A percentile compares a stretch with the other conserved stretches of the same genome.
These are phyloP conservation scores for Thelonectria rubi DNA, from an alignment of 2,329 filamentous ascomycete genomes.

Conservation along the genomic window DNA sequence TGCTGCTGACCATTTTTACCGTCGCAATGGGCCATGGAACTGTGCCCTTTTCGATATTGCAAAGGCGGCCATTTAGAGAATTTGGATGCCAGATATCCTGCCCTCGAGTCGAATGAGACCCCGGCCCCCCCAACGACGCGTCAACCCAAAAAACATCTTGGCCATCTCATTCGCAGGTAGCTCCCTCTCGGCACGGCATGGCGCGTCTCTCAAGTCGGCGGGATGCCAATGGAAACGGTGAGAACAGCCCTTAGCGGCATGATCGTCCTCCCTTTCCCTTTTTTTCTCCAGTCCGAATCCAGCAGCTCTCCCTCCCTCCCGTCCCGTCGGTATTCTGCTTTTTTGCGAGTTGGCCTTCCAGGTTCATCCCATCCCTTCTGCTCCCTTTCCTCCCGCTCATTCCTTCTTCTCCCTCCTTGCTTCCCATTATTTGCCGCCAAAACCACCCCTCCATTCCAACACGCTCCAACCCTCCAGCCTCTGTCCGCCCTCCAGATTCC, in stretches of 20 bases:
- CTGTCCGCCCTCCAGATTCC: too few species aligned
- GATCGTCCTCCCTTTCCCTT: constrained; percentile 32
- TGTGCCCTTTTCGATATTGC: neutral
- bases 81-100: neutral
- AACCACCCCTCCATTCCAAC: constrained; percentile 1
- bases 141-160: constrained; percentile 2
- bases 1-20: constrained; percentile 4
- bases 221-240: constrained; percentile 34
- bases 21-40: neutral
- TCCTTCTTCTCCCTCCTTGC: neutral
- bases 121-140: constrained; percentile 1
- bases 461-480: too few species aligned
- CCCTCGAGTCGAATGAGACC: constrained; percentile 5
- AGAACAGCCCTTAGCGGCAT: constrained; percentile 37
- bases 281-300: constrained; percentile 15
- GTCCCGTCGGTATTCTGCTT: neutral
- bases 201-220: constrained; percentile 16
- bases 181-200: constrained; percentile 11
- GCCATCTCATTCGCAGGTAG: constrained; percentile 1
- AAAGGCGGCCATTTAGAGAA: neutral
- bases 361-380: neutral
- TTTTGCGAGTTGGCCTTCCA: constrained; percentile 4
- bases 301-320: neutral
- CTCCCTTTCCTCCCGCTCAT: constrained; percentile 1
- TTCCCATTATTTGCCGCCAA: neutral